Percentiles rank a stretch among this genome's conserved stretches.
These are phyloP conservation scores for Fusarium stilboides DNA, from an alignment of 2,329 filamentous ascomycete genomes.

Conservation along the genomic window DNA sequence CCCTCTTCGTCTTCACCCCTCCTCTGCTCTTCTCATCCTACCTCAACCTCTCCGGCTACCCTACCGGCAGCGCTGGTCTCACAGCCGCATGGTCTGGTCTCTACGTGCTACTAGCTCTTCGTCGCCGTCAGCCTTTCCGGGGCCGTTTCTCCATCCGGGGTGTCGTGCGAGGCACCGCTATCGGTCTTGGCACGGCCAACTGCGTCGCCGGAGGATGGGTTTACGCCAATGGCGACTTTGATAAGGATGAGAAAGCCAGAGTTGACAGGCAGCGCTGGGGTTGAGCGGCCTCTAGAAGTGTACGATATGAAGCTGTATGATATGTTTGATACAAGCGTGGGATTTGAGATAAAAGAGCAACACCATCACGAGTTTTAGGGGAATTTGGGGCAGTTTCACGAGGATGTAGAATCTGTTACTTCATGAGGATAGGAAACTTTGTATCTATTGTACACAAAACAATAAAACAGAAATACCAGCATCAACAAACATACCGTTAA, in stretches of 20 bases:
- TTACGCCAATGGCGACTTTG: conserved; percentile 67
- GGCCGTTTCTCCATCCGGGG: conserved; percentile 65
- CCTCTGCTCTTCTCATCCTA: conserved; percentile 71
- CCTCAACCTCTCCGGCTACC: conserved; percentile 72
- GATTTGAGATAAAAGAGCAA: neutral
- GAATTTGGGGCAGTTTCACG: neutral
- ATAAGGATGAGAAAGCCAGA: conserved; percentile 65
- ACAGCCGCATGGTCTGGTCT: conserved; percentile 71
- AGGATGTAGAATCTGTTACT: neutral
- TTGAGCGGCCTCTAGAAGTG: conserved; percentile 32
- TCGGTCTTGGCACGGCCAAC: conserved; percentile 66
- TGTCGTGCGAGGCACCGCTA: conserved; percentile 64
- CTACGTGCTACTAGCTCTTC: conserved; percentile 69
- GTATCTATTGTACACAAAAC: no score
- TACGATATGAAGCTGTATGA: conserved; percentile 37
- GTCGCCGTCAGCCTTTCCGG: conserved; percentile 60
- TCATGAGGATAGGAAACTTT: no score
- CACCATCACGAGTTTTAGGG: no score
- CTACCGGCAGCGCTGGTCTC: conserved; percentile 70
- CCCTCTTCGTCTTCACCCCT: conserved; percentile 67
- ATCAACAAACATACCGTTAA: no score
- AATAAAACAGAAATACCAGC: no score
- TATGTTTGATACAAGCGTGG: conserved; percentile 16
- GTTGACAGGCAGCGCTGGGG: conserved; percentile 68
- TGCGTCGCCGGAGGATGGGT: conserved; percentile 65